Evolutionary conservation across 1,284 basidiomycete genomes (phyloP).

Genomic region (Stereum hirsutum): DNA sequence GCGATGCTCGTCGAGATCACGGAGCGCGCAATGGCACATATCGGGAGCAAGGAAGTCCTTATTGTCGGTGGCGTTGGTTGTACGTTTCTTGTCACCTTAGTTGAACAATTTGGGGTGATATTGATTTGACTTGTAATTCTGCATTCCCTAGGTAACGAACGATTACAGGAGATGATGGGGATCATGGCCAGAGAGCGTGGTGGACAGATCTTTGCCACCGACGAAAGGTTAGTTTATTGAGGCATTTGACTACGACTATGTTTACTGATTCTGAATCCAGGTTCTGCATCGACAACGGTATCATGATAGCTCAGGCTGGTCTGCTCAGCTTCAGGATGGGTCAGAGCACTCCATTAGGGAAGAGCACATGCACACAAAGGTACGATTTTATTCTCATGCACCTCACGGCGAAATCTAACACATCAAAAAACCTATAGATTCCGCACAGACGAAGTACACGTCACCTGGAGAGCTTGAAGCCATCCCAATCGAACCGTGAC

Average conservation of each 20-base stretch:
- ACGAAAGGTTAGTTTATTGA: constrained; percentile 66
- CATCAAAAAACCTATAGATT: constrained; percentile 44
- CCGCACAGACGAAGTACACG: constrained; percentile 85
- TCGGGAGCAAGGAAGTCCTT: constrained; percentile 91
- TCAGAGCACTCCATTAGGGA: constrained; percentile 63
- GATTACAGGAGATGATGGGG: constrained; percentile 98
- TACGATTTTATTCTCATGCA: constrained; percentile 19
- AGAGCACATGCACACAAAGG: constrained; percentile 89
- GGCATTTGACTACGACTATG: constrained; percentile 12
- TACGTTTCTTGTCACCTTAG: constrained; percentile 31
- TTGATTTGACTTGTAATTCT: not conserved
- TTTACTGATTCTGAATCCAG: constrained; percentile 29
- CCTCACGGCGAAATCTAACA: too few species aligned
- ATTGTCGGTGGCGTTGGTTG: constrained; percentile 99
- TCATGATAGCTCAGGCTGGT: constrained; percentile 99
- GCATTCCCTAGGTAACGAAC: constrained; percentile 61
- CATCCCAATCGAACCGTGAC: too few species aligned
- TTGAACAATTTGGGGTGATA: not conserved
- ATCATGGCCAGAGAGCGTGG: constrained; percentile 90
- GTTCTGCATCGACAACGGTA: constrained; percentile 99
- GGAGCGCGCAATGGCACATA: constrained; percentile 98
- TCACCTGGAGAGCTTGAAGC: constrained; percentile 72
- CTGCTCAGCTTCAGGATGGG: constrained; percentile 92
- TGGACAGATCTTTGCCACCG: constrained; percentile 91
- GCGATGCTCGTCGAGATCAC: constrained; percentile 99